These are phyloP conservation scores for Allomyces macrogynus DNA, from an alignment of 192 early-diverging fungal species.

Conservation along the genomic window DNA sequence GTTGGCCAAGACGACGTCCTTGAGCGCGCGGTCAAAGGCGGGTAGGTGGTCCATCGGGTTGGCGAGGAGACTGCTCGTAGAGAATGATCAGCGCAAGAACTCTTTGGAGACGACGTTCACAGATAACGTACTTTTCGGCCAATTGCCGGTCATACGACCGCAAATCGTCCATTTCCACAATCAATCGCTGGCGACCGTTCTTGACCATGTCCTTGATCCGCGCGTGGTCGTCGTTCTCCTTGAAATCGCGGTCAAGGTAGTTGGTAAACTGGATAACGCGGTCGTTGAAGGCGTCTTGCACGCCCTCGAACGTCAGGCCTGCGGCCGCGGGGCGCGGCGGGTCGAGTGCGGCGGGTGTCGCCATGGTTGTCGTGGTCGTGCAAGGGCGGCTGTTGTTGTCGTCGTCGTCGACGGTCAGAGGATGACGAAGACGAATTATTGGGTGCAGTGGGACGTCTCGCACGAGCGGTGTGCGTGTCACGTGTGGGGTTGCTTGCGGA, in stretches of 20 bases:
- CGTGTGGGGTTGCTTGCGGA: too few relatives aligned
- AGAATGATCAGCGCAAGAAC: neutral
- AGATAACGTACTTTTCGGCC: conserved; percentile 42
- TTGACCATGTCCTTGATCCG: neutral
- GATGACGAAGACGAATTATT: too few relatives aligned
- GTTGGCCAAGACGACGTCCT: conserved; percentile 25
- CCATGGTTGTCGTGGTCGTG: too few relatives aligned
- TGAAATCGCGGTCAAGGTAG: neutral
- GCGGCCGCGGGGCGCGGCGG: too few relatives aligned
- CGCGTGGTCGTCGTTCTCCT: neutral
- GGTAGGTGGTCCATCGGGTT: conserved; percentile 35
- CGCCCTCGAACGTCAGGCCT: too few relatives aligned
- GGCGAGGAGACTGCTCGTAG: neutral
- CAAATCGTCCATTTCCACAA: conserved; percentile 78
- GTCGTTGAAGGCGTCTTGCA: neutral
- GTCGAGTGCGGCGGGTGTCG: too few relatives aligned
- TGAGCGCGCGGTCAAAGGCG: conserved; percentile 42
- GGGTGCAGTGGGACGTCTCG: too few relatives aligned
- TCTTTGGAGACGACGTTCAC: neutral
- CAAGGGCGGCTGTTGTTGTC: too few relatives aligned
- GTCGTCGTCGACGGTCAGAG: too few relatives aligned
- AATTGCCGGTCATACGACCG: conserved; percentile 53
- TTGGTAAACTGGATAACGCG: neutral
- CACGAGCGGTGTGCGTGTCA: too few relatives aligned
- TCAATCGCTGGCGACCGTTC: conserved; percentile 23